Evolutionary conservation across 2,329 filamentous ascomycete species (phyloP).

Genomic region (Scedosporium boydii): DNA sequence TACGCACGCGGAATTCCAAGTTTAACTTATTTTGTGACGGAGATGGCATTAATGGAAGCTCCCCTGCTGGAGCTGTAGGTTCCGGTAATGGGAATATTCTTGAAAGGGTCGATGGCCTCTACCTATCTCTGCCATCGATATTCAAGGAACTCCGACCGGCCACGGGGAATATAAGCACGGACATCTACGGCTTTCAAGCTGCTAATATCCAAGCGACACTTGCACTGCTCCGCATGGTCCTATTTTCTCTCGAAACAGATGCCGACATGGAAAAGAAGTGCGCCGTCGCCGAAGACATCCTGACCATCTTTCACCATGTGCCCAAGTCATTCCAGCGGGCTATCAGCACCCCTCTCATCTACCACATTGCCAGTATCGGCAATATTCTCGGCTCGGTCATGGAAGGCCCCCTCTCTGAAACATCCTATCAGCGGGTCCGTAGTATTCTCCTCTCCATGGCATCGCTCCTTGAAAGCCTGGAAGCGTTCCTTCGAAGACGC

Average conservation of each 20-base stretch:
- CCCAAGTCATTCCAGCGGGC: conserved; percentile 18
- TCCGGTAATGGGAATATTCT: neutral
- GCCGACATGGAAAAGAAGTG: conserved; percentile 19
- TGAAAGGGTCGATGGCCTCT: conserved; percentile 14
- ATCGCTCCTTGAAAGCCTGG: conserved; percentile 18
- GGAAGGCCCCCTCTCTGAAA: conserved; percentile 19
- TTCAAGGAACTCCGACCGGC: conserved; percentile 18
- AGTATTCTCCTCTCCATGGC: conserved; percentile 21
- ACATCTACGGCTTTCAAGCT: conserved; percentile 24
- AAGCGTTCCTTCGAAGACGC: conserved; percentile 13
- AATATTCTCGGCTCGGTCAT: conserved; percentile 23
- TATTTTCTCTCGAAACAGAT: conserved; percentile 16
- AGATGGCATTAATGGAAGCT: conserved; percentile 4
- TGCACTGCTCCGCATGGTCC: conserved; percentile 21
- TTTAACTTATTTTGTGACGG: conserved; percentile 14
- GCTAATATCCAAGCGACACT: conserved; percentile 26
- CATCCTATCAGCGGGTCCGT: conserved; percentile 17
- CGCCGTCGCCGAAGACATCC: conserved; percentile 19
- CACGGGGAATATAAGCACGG: conserved; percentile 17
- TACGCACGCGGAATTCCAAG: conserved; percentile 12
- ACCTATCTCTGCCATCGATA: conserved; percentile 16
- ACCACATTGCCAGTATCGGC: conserved; percentile 23
- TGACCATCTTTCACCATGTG: conserved; percentile 17
- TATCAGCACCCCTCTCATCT: conserved; percentile 22
- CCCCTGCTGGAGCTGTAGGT: conserved; percentile 8